These are phyloP conservation scores for Mortierella sp. DNA, from an alignment of 371 early-diverging fungal species.

Conservation along the genomic window DNA sequence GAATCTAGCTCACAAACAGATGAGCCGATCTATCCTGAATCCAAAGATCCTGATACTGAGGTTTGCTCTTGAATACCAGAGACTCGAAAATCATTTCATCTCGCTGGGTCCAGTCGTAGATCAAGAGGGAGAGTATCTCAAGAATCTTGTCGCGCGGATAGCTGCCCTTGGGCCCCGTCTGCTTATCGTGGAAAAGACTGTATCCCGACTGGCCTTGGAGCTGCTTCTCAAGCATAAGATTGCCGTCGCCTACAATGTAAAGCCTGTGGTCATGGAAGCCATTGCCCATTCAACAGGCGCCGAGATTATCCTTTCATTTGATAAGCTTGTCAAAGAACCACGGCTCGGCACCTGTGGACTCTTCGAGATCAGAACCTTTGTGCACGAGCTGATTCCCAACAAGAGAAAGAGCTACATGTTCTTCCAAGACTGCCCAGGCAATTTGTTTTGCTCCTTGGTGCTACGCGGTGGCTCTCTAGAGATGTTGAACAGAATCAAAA, in stretches of 20 bases:
- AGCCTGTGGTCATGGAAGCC: constrained; percentile 79
- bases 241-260: constrained; percentile 85
- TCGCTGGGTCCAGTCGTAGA: constrained; percentile 84
- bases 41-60: constrained; percentile 88
- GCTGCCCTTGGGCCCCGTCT: constrained; percentile 78
- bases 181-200: constrained; percentile 80
- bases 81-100: constrained; percentile 81
- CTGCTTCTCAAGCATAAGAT: constrained; percentile 80
- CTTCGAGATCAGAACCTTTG: constrained; percentile 81
- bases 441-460: constrained; percentile 87
- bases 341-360: constrained; percentile 79
- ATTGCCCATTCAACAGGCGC: constrained; percentile 89
- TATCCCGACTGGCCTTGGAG: constrained; percentile 85
- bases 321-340: constrained; percentile 75
- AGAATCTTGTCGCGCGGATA: constrained; percentile 80
- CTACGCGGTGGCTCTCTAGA: constrained; percentile 81
- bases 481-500: constrained; percentile 75
- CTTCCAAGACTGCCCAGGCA: constrained; percentile 83
- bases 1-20: constrained; percentile 88
- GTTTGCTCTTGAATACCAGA: constrained; percentile 89
- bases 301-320: constrained; percentile 81
- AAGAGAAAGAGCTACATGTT: constrained; percentile 85
- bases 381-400: constrained; percentile 79
- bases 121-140: constrained; percentile 87
- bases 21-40: constrained; percentile 71